phyloP scores from a whole-genome alignment of 805 yeast genomes.

The Hanseniaspora lachancei region DNA sequence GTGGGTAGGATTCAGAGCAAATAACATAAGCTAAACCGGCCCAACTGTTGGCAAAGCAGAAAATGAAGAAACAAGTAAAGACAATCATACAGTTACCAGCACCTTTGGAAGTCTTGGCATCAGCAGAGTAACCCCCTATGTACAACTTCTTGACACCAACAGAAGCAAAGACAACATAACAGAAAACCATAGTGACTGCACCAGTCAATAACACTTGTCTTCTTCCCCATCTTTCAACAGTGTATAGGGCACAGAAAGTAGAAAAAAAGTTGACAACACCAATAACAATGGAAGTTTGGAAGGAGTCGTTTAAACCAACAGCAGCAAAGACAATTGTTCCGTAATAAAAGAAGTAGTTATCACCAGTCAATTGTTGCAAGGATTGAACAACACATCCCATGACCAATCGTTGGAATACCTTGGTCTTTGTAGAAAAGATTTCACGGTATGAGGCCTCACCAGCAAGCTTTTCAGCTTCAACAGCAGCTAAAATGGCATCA shows the following conservation, averaged over 20 bases:
- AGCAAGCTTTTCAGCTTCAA: slow-evolving; percentile 46
- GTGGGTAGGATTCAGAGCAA: slow-evolving; percentile 57
- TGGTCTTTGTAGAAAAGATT: slow-evolving; percentile 54
- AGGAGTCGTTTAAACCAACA: slow-evolving; percentile 48
- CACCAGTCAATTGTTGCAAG: slow-evolving; percentile 57
- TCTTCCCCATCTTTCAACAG: slow-evolving; percentile 45
- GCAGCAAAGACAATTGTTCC: slow-evolving; percentile 52
- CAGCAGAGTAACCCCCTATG: slow-evolving; percentile 31
- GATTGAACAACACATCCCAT: slow-evolving; percentile 47
- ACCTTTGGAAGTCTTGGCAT: slow-evolving; percentile 33
- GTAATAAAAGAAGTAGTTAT: slow-evolving; percentile 55
- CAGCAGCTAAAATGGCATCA: slow-evolving; percentile 44
- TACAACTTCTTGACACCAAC: slow-evolving; percentile 43
- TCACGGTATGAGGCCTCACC: slow-evolving; percentile 59
- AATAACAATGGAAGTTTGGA: slow-evolving; percentile 44
- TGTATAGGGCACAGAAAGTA: slow-evolving; percentile 40
- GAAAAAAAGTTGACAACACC: slow-evolving; percentile 51
- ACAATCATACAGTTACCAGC: slow-evolving; percentile 63
- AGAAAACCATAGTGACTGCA: slow-evolving; percentile 36
- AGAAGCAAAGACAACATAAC: slow-evolving; percentile 41
- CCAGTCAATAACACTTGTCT: slow-evolving; percentile 38
- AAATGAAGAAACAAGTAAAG: slow-evolving; percentile 55
- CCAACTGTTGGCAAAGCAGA: slow-evolving; percentile 66
- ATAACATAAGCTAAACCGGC: slow-evolving; percentile 58
- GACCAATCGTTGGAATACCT: slow-evolving; percentile 34